phyloP scores from a whole-genome alignment of 1,284 basidiomycete genomes.

The Caloboletus firmus region DNA sequence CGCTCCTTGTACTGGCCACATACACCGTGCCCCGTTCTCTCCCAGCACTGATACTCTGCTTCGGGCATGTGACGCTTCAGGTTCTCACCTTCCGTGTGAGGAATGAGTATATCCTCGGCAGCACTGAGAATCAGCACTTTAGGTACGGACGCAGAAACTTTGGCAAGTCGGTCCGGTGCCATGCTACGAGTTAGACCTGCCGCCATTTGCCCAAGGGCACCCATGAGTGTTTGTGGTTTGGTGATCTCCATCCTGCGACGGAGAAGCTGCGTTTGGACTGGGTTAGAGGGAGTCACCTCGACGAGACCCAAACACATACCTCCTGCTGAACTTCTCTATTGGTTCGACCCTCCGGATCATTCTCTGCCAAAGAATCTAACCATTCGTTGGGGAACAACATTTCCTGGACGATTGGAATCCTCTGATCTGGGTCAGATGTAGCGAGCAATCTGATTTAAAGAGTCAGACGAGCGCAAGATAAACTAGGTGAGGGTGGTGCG shows the following conservation, averaged over 20 bases:
- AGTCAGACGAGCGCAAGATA: slow-evolving; percentile 5
- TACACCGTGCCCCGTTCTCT: slow-evolving; percentile 68
- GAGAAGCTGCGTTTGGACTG: slow-evolving; percentile 39
- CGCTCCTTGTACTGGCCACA: slow-evolving; percentile 51
- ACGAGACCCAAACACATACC: slow-evolving; percentile 36
- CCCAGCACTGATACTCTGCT: slow-evolving; percentile 67
- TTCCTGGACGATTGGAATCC: slow-evolving; percentile 53
- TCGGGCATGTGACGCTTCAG: slow-evolving; percentile 66
- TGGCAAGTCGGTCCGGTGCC: slow-evolving; percentile 49
- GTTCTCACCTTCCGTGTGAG: slow-evolving; percentile 53
- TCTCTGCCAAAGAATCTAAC: slow-evolving; percentile 52
- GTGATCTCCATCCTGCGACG: slow-evolving; percentile 54
- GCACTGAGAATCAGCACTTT: slow-evolving; percentile 74
- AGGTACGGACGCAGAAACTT: slow-evolving; percentile 57
- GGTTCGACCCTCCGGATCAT: slow-evolving; percentile 55
- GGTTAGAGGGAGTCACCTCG: not conserved
- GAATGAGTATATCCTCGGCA: slow-evolving; percentile 70
- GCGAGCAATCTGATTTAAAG: slow-evolving; percentile 15
- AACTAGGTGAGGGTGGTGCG: not conserved
- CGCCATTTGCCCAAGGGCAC: slow-evolving; percentile 72
- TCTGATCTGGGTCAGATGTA: slow-evolving; percentile 25
- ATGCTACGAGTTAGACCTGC: slow-evolving; percentile 74
- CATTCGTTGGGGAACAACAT: slow-evolving; percentile 64
- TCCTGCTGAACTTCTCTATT: slow-evolving; percentile 59
- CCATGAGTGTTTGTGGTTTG: slow-evolving; percentile 60